Evolutionary conservation across 805 yeast species (phyloP).

Genomic region (Cephaloascus fragrans): DNA sequence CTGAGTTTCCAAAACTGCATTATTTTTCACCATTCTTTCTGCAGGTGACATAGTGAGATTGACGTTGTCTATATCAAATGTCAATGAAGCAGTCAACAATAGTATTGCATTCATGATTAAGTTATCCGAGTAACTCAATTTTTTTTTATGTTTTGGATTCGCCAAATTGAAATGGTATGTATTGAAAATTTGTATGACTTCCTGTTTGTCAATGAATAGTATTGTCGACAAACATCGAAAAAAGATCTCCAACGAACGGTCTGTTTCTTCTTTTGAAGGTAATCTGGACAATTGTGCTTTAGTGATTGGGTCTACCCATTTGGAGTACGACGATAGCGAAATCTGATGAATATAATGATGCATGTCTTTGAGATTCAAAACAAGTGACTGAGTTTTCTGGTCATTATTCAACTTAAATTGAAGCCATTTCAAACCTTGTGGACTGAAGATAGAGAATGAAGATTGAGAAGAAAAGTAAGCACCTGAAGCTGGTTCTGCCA

Average conservation of each 20-base stretch:
- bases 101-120: not conserved
- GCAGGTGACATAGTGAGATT: no score
- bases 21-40: not conserved
- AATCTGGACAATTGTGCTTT: not conserved
- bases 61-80: not conserved
- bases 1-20: not conserved
- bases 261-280: not conserved
- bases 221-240: not conserved
- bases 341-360: slow-evolving; percentile 6
- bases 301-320: not conserved
- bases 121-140: not conserved
- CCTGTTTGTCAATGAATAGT: slow-evolving; percentile 6
- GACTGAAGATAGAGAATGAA: slow-evolving; percentile 28
- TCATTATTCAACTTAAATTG: not conserved
- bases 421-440: slow-evolving; percentile 31
- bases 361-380: slow-evolving; percentile 5
- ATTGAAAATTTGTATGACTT: slow-evolving; percentile 8
- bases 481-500: not conserved
- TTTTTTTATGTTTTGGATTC: slow-evolving; percentile 3
- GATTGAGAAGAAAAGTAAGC: slow-evolving; percentile 15
- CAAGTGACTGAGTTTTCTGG: not conserved
- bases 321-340: not conserved
- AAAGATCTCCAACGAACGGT: not conserved
- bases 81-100: not conserved
- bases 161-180: slow-evolving; percentile 6